Evolutionary conservation across 1,139 yeast species (phyloP).

Genomic region (Geotrichum armillariae): DNA sequence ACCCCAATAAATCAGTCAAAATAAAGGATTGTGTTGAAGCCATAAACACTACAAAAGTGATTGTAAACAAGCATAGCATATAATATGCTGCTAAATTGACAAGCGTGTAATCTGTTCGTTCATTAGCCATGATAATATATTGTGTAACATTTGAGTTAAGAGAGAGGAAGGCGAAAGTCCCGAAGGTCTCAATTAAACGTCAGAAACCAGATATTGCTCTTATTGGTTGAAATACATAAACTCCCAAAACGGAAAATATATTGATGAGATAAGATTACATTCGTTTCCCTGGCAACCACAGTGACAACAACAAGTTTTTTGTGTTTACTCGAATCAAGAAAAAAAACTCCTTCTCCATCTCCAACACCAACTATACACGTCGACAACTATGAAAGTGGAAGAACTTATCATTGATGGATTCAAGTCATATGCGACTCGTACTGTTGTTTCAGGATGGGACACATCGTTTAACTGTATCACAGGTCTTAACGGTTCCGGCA

Average conservation of each 20-base stretch:
- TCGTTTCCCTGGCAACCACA: neutral
- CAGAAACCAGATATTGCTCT: too few species aligned
- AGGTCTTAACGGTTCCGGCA: constrained; percentile 96
- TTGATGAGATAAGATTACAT: constrained; percentile 15
- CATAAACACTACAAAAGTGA: constrained; percentile 64
- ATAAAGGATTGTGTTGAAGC: constrained; percentile 69
- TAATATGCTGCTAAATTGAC: constrained; percentile 33
- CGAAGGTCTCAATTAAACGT: too few species aligned
- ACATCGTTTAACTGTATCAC: constrained; percentile 96
- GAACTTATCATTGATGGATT: constrained; percentile 96
- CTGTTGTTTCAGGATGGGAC: constrained; percentile 95
- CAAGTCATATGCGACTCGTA: constrained; percentile 96
- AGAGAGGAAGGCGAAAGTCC: neutral
- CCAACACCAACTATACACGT: constrained; percentile 1
- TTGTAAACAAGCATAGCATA: constrained; percentile 49
- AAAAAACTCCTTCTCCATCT: neutral
- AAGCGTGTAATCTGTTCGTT: constrained; percentile 17
- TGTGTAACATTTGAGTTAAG: neutral
- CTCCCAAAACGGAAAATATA: constrained; percentile 8
- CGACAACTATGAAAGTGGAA: constrained; percentile 73
- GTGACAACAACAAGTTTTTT: neutral
- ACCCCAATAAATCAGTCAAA: constrained; percentile 55
- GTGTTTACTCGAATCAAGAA: constrained; percentile 7
- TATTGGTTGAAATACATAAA: too few species aligned
- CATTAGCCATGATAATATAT: constrained; percentile 5